Evolutionary conservation across 192 early-diverging fungal genomes (phyloP).

Genomic region (Kickxella alabastrina): DNA sequence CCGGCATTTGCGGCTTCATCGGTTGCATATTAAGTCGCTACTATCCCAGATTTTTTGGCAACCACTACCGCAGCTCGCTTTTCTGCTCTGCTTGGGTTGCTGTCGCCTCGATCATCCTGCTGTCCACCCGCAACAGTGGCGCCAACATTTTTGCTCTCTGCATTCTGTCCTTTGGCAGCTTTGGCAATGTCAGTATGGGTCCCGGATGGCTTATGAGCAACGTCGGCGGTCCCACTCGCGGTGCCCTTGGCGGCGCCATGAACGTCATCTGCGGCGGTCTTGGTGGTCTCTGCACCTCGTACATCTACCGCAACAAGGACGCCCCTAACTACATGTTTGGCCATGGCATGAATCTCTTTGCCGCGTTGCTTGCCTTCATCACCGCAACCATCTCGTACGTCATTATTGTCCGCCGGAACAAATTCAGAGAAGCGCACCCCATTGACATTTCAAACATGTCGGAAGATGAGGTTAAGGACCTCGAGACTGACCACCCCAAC

Average conservation of each 20-base stretch:
- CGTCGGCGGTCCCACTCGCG: constrained; percentile 37
- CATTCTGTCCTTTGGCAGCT: constrained; percentile 38
- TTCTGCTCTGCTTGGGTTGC: constrained; percentile 38
- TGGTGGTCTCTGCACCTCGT: constrained; percentile 41
- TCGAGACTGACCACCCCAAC: constrained; percentile 40
- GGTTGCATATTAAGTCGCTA: constrained; percentile 28
- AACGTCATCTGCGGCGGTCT: constrained; percentile 40
- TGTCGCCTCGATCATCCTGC: constrained; percentile 20
- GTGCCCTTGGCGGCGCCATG: constrained; percentile 33
- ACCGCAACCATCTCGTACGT: constrained; percentile 18
- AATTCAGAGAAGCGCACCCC: constrained; percentile 20
- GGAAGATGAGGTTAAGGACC: constrained; percentile 27
- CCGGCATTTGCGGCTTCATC: constrained; percentile 40
- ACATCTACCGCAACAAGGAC: constrained; percentile 45
- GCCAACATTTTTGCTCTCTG: constrained; percentile 44
- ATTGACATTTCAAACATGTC: constrained; percentile 35
- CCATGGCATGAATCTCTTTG: constrained; percentile 49
- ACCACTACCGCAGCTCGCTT: constrained; percentile 28
- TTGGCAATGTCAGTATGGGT: constrained; percentile 41
- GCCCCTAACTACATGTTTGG: constrained; percentile 41
- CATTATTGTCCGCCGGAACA: constrained; percentile 30
- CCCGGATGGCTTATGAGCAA: constrained; percentile 50
- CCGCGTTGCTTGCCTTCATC: constrained; percentile 20
- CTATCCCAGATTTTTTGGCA: constrained; percentile 30
- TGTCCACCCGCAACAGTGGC: constrained; percentile 36